These are phyloP conservation scores for Phaeomoniella chlamydospora DNA, from an alignment of 2,329 filamentous ascomycete genomes.

Conservation along the genomic window DNA sequence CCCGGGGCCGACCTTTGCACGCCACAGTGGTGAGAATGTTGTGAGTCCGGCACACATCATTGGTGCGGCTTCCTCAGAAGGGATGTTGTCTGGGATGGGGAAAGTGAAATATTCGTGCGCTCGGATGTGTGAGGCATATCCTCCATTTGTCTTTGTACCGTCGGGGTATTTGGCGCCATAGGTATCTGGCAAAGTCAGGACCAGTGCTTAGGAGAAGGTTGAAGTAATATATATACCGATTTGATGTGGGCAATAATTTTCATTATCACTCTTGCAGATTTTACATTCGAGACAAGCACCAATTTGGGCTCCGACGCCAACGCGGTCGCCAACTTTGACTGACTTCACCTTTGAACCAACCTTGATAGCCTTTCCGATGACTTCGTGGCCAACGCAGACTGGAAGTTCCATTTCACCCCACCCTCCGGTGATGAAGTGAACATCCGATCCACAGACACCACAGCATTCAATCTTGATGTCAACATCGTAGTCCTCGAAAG, in stretches of 20 bases:
- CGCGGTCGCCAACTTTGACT: conserved; percentile 46
- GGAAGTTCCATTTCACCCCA: conserved; percentile 37
- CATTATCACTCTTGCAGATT: conserved; percentile 51
- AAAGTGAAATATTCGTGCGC: conserved; percentile 63
- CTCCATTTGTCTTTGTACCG: conserved; percentile 51
- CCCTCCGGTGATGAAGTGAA: conserved; percentile 53
- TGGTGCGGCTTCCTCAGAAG: conserved; percentile 36
- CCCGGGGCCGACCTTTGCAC: conserved; percentile 60
- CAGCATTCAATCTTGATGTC: conserved; percentile 77
- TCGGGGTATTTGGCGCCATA: conserved; percentile 36
- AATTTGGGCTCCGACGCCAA: conserved; percentile 55
- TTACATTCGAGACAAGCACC: conserved; percentile 51
- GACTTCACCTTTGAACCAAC: conserved; percentile 51
- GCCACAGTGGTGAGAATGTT: conserved; percentile 61
- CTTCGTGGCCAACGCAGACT: conserved; percentile 44
- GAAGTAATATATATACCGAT: conserved; percentile 12
- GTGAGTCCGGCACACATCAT: conserved; percentile 81
- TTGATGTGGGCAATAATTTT: conserved; percentile 51
- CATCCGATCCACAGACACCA: conserved; percentile 59
- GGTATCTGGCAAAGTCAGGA: conserved; percentile 23
- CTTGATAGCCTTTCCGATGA: conserved; percentile 53
- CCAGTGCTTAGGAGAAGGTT: background rate
- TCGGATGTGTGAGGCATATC: conserved; percentile 54
- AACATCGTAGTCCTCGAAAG: conserved; percentile 74
- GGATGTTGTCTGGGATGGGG: conserved; percentile 56